A percentile compares a stretch with the other conserved stretches of the same genome.
Evolutionary conservation across 2,329 filamentous ascomycete species (phyloP).

Genomic region (Sporothrix dimorphospora): DNA sequence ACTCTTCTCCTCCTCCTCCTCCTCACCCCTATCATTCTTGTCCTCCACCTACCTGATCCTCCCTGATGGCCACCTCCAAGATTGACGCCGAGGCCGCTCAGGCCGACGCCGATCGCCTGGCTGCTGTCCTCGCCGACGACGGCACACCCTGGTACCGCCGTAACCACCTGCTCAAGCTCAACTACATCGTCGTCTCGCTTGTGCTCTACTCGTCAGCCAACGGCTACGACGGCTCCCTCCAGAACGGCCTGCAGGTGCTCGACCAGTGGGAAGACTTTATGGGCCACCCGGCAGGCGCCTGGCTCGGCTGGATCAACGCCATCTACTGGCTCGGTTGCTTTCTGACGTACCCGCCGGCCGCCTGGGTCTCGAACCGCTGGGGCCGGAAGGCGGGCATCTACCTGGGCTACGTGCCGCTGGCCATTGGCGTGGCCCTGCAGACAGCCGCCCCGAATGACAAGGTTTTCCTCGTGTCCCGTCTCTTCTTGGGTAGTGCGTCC

Average conservation of each 20-base stretch:
- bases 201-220: slow-evolving; percentile 1
- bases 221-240: slow-evolving; percentile 38
- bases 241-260: slow-evolving; percentile 47
- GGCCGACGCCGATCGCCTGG: background rate
- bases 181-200: background rate
- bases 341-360: slow-evolving; percentile 36
- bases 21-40: background rate
- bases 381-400: slow-evolving; percentile 47
- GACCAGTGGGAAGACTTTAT: slow-evolving; percentile 45
- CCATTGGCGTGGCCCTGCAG: slow-evolving; percentile 43
- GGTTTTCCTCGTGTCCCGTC: background rate
- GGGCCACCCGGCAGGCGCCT: slow-evolving; percentile 42
- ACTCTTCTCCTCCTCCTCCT: background rate
- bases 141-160: slow-evolving; percentile 24
- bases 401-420: slow-evolving; percentile 40
- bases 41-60: background rate
- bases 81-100: background rate
- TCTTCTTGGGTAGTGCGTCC: background rate
- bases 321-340: slow-evolving; percentile 39
- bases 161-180: slow-evolving; percentile 20
- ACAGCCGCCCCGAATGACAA: slow-evolving; percentile 33
- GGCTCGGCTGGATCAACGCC: slow-evolving; percentile 41
- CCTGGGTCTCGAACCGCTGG: slow-evolving; percentile 37
- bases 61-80: background rate
- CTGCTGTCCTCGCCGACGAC: slow-evolving; percentile 9